A percentile compares a stretch with the other conserved stretches of the same genome.
Evolutionary conservation across 2,329 filamentous ascomycete genomes (phyloP).

Genomic region (Diaporthe australafricana): DNA sequence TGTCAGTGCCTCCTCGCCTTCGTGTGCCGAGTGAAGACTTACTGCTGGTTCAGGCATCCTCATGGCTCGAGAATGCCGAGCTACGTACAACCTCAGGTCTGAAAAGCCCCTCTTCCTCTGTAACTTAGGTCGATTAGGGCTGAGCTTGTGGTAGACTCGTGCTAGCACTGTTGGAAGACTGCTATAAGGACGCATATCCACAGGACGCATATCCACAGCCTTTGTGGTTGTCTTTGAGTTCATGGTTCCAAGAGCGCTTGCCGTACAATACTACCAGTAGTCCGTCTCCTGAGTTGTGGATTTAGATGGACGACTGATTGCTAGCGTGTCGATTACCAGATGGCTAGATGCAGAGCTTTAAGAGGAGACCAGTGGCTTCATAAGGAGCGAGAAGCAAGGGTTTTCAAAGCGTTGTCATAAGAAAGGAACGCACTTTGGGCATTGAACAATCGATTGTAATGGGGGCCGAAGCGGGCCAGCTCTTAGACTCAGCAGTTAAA

Average conservation of each 20-base stretch:
- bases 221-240: not conserved
- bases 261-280: not conserved
- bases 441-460: not conserved
- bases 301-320: not conserved
- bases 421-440: not conserved
- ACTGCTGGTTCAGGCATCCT: not conserved
- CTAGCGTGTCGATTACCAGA: not conserved
- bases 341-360: not conserved
- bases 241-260: not conserved
- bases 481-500: not conserved
- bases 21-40: not conserved
- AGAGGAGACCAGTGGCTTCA: not conserved
- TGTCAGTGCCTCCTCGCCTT: too few relatives aligned
- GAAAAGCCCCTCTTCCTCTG: conserved; percentile 3
- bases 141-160: not conserved
- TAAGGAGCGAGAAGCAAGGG: too few relatives aligned
- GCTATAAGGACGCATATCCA: not conserved
- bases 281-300: not conserved
- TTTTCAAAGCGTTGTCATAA: not conserved
- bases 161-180: conserved; percentile 21
- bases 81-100: not conserved
- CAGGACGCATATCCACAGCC: not conserved
- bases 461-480: not conserved
- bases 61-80: not conserved
- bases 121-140: not conserved